Percentiles rank a stretch among this genome's conserved stretches.
These are phyloP conservation scores for Adansonia rubrostipa DNA, from an alignment of 441 rosid genomes.

Conservation along the genomic window DNA sequence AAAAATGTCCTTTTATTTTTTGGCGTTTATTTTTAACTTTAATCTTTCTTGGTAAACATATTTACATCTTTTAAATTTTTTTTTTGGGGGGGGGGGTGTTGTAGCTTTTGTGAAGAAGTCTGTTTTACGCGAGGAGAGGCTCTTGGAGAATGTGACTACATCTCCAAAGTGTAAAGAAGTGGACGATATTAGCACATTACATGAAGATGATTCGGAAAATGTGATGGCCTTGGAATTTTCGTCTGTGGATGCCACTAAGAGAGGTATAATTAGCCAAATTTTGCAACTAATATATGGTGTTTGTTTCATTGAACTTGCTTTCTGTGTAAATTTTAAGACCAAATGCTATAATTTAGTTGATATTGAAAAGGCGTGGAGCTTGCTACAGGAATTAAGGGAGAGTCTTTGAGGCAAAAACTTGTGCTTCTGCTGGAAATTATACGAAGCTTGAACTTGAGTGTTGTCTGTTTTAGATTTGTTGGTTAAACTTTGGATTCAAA, in stretches of 20 bases:
- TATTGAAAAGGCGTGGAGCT: background rate
- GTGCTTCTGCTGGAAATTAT: background rate
- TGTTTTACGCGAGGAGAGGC: slow-evolving; percentile 55
- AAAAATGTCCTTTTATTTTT: background rate
- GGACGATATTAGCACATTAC: slow-evolving; percentile 32
- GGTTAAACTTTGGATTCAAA: background rate
- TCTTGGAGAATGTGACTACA: slow-evolving; percentile 46
- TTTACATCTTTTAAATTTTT: background rate
- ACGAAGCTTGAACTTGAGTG: background rate
- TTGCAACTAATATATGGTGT: background rate
- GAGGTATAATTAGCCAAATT: slow-evolving; percentile 42
- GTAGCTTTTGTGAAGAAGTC: slow-evolving; percentile 76
- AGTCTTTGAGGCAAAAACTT: background rate
- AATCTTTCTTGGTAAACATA: background rate
- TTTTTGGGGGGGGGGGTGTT: slow-evolving; percentile 14
- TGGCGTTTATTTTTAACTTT: background rate
- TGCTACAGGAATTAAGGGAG: background rate
- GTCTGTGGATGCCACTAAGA: slow-evolving; percentile 28
- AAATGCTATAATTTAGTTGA: background rate
- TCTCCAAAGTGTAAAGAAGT: slow-evolving; percentile 47
- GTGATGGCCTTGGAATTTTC: slow-evolving; percentile 34
- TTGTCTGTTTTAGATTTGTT: background rate
- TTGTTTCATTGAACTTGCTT: background rate
- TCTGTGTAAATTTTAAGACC: background rate
- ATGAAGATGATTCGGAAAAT: slow-evolving; percentile 33